Evolutionary conservation across 1,284 basidiomycete genomes (phyloP).

Genomic region (Volvariella volvacea): DNA sequence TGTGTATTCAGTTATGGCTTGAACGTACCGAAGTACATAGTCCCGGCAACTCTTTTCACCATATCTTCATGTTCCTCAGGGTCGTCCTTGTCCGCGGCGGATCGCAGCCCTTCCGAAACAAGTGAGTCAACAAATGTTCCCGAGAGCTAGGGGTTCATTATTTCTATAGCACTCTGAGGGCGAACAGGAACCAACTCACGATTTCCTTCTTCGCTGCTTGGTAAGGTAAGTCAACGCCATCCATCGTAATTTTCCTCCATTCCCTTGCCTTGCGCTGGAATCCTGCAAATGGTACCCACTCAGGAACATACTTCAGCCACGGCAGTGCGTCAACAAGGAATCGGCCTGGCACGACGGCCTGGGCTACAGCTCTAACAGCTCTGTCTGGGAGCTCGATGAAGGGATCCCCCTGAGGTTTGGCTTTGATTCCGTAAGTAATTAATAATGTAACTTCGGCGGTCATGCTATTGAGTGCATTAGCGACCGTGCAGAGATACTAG

Average conservation of each 20-base stretch:
- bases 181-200: too few species aligned
- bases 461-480: conserved; percentile 11
- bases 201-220: conserved; percentile 15
- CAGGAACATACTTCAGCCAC: conserved; percentile 27
- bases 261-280: conserved; percentile 30
- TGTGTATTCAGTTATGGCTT: too few species aligned
- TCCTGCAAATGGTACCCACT: conserved; percentile 36
- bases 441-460: conserved; percentile 15
- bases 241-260: conserved; percentile 17
- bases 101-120: conserved; percentile 3
- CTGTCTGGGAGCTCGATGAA: conserved; percentile 10
- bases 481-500: conserved; percentile 5
- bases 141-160: conserved; percentile 13
- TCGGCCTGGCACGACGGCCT: conserved; percentile 10
- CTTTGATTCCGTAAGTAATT: conserved; percentile 3
- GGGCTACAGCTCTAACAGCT: conserved; percentile 1
- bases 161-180: too few species aligned
- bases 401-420: conserved; percentile 7
- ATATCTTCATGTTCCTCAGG: too few species aligned
- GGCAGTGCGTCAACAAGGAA: conserved; percentile 13
- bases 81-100: too few species aligned
- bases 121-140: conserved; percentile 12
- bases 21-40: too few species aligned
- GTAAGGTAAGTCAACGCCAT: conserved; percentile 24
- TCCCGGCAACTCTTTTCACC: too few species aligned